These are phyloP conservation scores for Aspergillus mulundensis DNA, from an alignment of 495 filamentous ascomycete genomes.

Conservation along the genomic window DNA sequence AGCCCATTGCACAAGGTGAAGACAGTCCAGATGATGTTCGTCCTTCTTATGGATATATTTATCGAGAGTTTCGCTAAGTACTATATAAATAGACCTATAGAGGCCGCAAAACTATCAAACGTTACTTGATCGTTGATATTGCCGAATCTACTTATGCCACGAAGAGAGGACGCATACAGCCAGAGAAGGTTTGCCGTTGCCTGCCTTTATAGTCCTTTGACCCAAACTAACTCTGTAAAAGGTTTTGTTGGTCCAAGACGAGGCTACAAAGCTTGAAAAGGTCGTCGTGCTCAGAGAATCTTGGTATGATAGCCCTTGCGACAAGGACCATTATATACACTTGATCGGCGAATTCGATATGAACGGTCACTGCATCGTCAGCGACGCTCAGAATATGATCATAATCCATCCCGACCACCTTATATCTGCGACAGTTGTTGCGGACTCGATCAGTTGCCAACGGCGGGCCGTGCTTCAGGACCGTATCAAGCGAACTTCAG, in stretches of 20 bases:
- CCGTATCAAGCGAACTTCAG: constrained; percentile 80
- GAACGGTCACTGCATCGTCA: constrained; percentile 63
- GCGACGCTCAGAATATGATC: constrained; percentile 76
- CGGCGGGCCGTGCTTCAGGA: constrained; percentile 90
- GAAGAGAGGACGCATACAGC: constrained; percentile 52
- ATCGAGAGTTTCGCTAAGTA: constrained; percentile 42
- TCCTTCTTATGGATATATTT: constrained; percentile 36
- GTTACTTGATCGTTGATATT: constrained; percentile 72
- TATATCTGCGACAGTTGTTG: constrained; percentile 88
- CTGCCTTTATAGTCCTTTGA: not conserved
- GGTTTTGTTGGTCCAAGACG: constrained; percentile 73
- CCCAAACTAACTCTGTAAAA: constrained; percentile 36
- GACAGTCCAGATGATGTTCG: constrained; percentile 35
- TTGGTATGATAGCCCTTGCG: constrained; percentile 77
- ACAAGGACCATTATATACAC: constrained; percentile 71
- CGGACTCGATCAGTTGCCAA: constrained; percentile 85
- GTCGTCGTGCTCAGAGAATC: constrained; percentile 75
- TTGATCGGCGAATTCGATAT: constrained; percentile 74
- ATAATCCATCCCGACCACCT: constrained; percentile 95
- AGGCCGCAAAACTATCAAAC: constrained; percentile 68
- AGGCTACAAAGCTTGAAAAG: constrained; percentile 59
- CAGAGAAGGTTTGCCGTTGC: constrained; percentile 62
- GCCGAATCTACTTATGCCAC: constrained; percentile 61
- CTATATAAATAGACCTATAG: constrained; percentile 44
- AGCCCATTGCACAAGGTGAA: constrained; percentile 37